Conservation (phyloP, 306 rosid genomes). For the Potentilla sterilis region DNA sequence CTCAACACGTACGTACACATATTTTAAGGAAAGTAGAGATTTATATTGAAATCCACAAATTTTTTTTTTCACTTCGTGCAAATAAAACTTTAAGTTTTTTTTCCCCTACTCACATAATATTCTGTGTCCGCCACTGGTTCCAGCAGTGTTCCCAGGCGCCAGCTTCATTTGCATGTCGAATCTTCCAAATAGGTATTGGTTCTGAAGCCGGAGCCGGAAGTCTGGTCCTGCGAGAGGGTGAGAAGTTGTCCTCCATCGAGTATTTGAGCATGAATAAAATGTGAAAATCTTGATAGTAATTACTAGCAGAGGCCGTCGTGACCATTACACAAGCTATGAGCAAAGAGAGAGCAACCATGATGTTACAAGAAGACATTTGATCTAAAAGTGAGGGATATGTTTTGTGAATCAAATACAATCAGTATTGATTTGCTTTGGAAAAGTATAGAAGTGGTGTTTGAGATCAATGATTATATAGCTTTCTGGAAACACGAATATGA, state of each 20-base stretch:
- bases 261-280: slow-evolving; percentile 56
- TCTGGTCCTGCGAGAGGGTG: slow-evolving; percentile 60
- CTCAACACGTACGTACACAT: too few species aligned
- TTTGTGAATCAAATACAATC: neutral
- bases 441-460: neutral
- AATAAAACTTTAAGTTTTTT: too few species aligned
- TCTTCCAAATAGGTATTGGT: slow-evolving; percentile 53
- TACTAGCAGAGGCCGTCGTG: slow-evolving; percentile 35
- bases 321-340: neutral
- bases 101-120: too few species aligned
- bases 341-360: slow-evolving; percentile 3
- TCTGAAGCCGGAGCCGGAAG: slow-evolving; percentile 75
- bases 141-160: slow-evolving; percentile 75
- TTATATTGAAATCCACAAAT: too few species aligned
- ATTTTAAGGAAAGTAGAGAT: too few species aligned
- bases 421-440: neutral
- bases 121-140: too few species aligned
- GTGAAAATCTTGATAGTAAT: slow-evolving; percentile 53
- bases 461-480: neutral
- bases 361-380: slow-evolving; percentile 14
- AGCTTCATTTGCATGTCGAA: slow-evolving; percentile 73
- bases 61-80: too few species aligned
- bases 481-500: neutral
- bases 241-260: slow-evolving; percentile 54
- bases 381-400: neutral